Evolutionary conservation across 768 basidiomycete genomes (phyloP).

Genomic region (Kwoniella bestiolae): DNA sequence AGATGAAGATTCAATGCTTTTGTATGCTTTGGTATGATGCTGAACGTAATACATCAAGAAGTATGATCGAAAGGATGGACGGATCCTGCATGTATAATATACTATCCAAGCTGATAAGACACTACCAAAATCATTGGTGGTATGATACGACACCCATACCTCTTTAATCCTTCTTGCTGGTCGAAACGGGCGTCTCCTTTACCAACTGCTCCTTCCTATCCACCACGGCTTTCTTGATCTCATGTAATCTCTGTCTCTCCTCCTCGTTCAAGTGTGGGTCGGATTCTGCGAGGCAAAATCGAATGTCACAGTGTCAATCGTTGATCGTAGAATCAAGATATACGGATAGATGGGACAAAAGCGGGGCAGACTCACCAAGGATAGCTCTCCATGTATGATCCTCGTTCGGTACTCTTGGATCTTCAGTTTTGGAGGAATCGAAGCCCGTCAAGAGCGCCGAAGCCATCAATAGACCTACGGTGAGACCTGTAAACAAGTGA

Average conservation of each 20-base stretch:
- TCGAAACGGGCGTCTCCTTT: neutral
- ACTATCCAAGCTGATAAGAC: too few species aligned
- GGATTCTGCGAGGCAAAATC: neutral
- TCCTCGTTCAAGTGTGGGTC: conserved; percentile 23
- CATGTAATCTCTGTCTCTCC: conserved; percentile 17
- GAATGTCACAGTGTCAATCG: neutral
- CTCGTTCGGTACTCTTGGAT: conserved; percentile 15
- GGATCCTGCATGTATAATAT: too few species aligned
- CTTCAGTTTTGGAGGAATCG: conserved; percentile 25
- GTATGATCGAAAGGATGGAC: too few species aligned
- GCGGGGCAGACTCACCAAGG: conserved; percentile 38
- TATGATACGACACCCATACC: too few species aligned
- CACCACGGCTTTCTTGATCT: conserved; percentile 8
- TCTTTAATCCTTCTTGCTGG: neutral
- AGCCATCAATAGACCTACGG: conserved; percentile 48
- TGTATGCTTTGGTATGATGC: too few species aligned
- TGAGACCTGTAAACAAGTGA: conserved; percentile 33
- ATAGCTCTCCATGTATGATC: conserved; percentile 55
- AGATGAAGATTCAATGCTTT: too few species aligned
- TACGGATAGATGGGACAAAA: neutral
- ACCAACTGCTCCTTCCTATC: conserved; percentile 9
- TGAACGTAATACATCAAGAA: too few species aligned
- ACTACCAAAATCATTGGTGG: too few species aligned
- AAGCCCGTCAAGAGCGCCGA: conserved; percentile 48
- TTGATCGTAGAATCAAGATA: too few species aligned